Conservation (phyloP, 768 basidiomycete species). For the Filobasidium wieringae region DNA sequence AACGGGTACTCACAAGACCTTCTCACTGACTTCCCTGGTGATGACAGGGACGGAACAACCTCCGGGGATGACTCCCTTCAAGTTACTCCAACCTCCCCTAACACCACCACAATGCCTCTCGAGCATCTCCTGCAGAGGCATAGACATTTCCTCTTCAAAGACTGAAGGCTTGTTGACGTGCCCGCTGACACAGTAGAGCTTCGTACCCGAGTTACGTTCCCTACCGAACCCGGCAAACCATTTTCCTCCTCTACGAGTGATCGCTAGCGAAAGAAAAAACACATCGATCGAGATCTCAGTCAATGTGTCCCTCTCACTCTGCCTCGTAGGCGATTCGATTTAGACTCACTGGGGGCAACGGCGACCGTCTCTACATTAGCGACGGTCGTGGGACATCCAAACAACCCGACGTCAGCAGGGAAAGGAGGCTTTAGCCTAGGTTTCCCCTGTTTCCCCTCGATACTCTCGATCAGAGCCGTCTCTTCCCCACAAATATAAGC, state of each 20-base stretch:
- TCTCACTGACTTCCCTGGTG: constrained; percentile 65
- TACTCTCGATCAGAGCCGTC: constrained; percentile 88
- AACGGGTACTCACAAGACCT: constrained; percentile 80
- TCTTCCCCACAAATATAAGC: constrained; percentile 99
- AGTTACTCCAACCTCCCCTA: constrained; percentile 87
- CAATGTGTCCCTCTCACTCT: too few relatives aligned
- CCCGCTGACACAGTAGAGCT: constrained; percentile 88
- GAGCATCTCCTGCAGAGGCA: constrained; percentile 79
- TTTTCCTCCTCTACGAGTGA: constrained; percentile 69
- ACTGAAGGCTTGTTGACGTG: constrained; percentile 98
- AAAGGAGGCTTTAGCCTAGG: constrained; percentile 96
- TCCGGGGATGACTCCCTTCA: constrained; percentile 92
- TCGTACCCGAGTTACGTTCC: constrained; percentile 89
- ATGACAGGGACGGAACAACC: constrained; percentile 89
- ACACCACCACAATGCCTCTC: constrained; percentile 98
- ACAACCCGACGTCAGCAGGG: constrained; percentile 94
- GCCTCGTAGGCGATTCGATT: too few relatives aligned
- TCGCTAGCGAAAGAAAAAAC: constrained; percentile 45
- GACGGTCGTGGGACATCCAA: constrained; percentile 93
- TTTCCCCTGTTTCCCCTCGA: constrained; percentile 98
- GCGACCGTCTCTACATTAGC: constrained; percentile 98
- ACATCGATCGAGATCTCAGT: too few relatives aligned
- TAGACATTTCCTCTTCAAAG: constrained; percentile 98
- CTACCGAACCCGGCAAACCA: constrained; percentile 94
- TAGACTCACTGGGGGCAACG: constrained; percentile 81